Conservation (phyloP, 352 stramenopile genomes). For the Globisporangium acanthophoron region DNA sequence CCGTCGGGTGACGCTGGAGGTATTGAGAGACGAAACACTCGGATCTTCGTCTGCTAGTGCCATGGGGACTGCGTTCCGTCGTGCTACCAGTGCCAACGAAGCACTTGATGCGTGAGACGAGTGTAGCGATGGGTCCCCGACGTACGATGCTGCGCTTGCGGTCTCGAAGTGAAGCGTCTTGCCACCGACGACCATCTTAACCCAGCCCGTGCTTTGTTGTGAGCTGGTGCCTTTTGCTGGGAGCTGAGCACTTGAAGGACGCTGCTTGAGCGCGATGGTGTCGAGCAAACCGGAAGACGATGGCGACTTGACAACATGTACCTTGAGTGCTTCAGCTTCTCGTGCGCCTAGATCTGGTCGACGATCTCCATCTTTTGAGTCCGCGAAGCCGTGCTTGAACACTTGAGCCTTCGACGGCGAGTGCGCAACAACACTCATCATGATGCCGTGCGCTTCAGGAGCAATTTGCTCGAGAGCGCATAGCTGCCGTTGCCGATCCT, state of each 20-base stretch:
- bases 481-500: not conserved
- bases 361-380: not conserved
- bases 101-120: not conserved
- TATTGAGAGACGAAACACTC: not conserved
- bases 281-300: not conserved
- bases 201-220: conserved; percentile 19
- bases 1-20: not conserved
- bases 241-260: conserved; percentile 22
- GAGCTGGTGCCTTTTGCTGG: not conserved
- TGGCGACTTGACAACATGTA: not conserved
- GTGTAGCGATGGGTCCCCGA: not conserved
- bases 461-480: not conserved
- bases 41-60: conserved; percentile 4
- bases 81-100: not conserved
- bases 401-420: not conserved
- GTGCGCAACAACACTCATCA: not conserved
- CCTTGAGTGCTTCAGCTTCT: not conserved
- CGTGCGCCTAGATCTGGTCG: not conserved
- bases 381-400: not conserved
- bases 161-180: conserved; percentile 42
- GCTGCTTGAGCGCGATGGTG: conserved; percentile 4
- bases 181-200: conserved; percentile 30
- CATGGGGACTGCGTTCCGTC: conserved; percentile 16
- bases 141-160: not conserved
- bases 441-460: not conserved